Evolutionary conservation across 1,284 basidiomycete genomes (phyloP).

Genomic region (Malassezia caprae): DNA sequence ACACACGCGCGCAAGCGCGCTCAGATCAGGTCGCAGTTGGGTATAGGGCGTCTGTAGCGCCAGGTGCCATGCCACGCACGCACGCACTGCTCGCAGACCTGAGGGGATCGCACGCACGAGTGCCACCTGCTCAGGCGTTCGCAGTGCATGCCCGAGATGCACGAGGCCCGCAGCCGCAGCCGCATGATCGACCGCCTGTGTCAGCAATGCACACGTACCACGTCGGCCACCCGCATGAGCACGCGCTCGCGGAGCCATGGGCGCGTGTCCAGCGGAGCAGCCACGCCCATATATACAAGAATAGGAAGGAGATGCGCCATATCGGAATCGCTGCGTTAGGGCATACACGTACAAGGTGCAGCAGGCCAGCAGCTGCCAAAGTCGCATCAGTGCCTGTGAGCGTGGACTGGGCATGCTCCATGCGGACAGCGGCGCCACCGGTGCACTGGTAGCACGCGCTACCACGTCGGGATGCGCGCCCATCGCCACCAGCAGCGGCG

Average conservation of each 20-base stretch:
- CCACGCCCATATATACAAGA: neutral
- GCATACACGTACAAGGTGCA: neutral
- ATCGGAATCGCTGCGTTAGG: neutral
- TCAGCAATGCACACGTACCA: neutral
- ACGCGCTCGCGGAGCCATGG: neutral
- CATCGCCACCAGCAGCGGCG: neutral
- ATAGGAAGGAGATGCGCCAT: neutral
- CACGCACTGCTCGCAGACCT: neutral
- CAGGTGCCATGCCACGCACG: neutral
- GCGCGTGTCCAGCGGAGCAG: neutral
- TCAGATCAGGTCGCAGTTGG: neutral
- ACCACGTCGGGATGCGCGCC: neutral
- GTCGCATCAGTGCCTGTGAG: neutral
- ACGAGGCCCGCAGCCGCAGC: neutral
- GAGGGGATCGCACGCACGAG: neutral
- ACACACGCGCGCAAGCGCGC: neutral
- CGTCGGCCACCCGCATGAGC: neutral
- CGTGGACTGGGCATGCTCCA: neutral
- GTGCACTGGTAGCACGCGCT: neutral
- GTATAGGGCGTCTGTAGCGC: neutral
- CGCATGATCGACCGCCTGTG: neutral
- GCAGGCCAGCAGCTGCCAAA: neutral
- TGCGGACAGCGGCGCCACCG: neutral
- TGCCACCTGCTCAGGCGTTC: neutral
- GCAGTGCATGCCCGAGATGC: neutral